phyloP scores from a whole-genome alignment of 2,329 filamentous ascomycete species.

The Stagonosporopsis cucurbitacearum region DNA sequence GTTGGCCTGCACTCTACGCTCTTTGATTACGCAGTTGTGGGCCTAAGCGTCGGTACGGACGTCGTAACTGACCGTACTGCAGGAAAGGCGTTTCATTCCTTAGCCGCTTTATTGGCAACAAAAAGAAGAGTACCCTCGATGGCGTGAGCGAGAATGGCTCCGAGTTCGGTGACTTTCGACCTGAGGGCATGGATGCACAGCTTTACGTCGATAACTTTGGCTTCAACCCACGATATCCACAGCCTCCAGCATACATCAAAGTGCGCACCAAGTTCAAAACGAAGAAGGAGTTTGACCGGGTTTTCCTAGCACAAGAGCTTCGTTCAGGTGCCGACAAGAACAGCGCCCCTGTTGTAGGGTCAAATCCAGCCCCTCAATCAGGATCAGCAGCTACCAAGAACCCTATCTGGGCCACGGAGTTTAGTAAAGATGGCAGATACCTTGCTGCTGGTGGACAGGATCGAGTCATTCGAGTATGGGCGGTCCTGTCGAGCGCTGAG shows the following conservation, averaged over 20 bases:
- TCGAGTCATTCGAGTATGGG: constrained; percentile 83
- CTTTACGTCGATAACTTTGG: constrained; percentile 77
- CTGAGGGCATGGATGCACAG: constrained; percentile 81
- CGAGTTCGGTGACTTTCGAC: constrained; percentile 70
- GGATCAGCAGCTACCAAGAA: constrained; percentile 54
- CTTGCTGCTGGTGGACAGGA: constrained; percentile 93
- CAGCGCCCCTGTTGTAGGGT: constrained; percentile 30
- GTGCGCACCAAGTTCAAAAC: constrained; percentile 83
- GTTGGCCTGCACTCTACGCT: background rate
- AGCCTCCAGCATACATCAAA: constrained; percentile 89
- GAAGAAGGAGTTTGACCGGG: constrained; percentile 77
- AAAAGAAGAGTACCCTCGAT: constrained; percentile 69
- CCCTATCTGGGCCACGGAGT: constrained; percentile 91
- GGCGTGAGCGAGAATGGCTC: constrained; percentile 68
- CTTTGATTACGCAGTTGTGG: background rate
- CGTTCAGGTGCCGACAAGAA: constrained; percentile 57
- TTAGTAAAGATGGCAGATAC: constrained; percentile 89
- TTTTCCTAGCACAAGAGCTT: constrained; percentile 94
- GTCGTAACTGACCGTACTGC: constrained; percentile 23
- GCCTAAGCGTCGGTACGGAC: constrained; percentile 1
- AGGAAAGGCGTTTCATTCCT: constrained; percentile 92
- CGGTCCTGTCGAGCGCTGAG: constrained; percentile 81
- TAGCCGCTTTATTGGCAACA: constrained; percentile 79
- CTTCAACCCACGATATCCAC: constrained; percentile 85
- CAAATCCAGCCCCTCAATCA: constrained; percentile 40